Percentiles rank a stretch among this genome's conserved stretches.
Conservation (phyloP, 1,284 basidiomycete genomes). For the Stereum hirsutum region DNA sequence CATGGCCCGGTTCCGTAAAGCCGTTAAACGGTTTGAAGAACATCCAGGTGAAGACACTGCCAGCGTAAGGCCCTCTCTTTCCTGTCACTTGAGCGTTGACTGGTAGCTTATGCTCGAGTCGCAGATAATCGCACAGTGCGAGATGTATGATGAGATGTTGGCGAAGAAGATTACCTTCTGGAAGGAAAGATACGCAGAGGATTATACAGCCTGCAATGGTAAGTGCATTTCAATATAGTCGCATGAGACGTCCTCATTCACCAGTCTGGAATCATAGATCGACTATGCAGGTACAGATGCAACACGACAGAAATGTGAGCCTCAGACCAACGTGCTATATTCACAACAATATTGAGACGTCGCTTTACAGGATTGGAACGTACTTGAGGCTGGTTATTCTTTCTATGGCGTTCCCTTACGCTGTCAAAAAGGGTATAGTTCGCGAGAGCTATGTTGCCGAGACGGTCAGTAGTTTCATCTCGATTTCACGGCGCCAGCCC, state of each 20-base stretch:
- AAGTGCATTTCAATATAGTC: too few species aligned
- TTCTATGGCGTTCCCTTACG: conserved; percentile 39
- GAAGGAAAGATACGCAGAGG: conserved; percentile 28
- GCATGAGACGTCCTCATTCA: too few species aligned
- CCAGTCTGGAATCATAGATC: too few species aligned
- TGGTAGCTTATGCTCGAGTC: conserved; percentile 19
- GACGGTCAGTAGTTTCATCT: conserved; percentile 12
- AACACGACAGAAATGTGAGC: conserved; percentile 38
- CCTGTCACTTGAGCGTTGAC: not conserved
- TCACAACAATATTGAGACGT: conserved; percentile 36
- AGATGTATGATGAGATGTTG: conserved; percentile 27
- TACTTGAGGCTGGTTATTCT: conserved; percentile 44
- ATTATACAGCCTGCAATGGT: too few species aligned
- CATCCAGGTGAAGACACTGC: too few species aligned
- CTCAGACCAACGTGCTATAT: conserved; percentile 34
- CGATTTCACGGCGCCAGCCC: not conserved
- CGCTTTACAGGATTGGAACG: conserved; percentile 33
- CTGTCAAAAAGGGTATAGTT: conserved; percentile 26
- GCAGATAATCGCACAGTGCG: conserved; percentile 21
- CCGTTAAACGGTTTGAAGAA: conserved; percentile 12
- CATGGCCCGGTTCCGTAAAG: conserved; percentile 36
- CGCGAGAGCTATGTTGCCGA: conserved; percentile 31
- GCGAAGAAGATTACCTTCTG: conserved; percentile 26
- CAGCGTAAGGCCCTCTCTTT: too few species aligned
- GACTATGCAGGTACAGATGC: conserved; percentile 35